Evolutionary conservation across 179 eudicot genomes (phyloP), one percentile per base, ranked within the genome.

Genomic region (Amaranthus tricolor): DNA sequence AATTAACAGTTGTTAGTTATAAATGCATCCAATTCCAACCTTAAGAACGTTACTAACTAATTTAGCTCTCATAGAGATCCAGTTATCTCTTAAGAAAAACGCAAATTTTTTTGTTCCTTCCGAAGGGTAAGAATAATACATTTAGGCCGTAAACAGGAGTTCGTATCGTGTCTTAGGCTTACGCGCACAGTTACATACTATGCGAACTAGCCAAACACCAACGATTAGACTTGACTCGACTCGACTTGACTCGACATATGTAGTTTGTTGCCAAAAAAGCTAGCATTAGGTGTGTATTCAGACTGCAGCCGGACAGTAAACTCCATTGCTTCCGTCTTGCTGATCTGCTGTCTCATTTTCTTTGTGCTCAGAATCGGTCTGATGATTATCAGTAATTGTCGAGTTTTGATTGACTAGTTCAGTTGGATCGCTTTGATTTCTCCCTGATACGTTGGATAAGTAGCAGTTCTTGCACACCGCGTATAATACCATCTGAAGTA

Each of bases 401-500:
- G 14, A 31, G 52, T 56, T 64, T 62, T 31, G 63, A 13, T 51
- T 50, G 5, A 15, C 70, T n/a, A 1, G 12, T 15, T 64, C 50
- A 2, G 71, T 31, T 7, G 76, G 11, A 48, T 40, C 52, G 50
- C 20, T n/a, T 5, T 16, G 5, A 52, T 62, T 70, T 14, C 13
- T 71, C 9, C 10, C 57, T 47, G 62, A 5, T 6, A 72, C 13
- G 2, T 62, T 68, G 50, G 64, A 44, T 61, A 75, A 59, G 56
- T 78, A 79, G 50, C 80, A 77, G 65, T 71, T 58, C 55, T 77
- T 80, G 74, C 75, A 83, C n/a, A 74, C 62, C 31, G 45, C 74
- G 43, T 84, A 84, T n/a, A 84, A 11, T 31, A 66, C 70, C 86
- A 81, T 80, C 67, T 84, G 86, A 17, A 84, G 78, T 44, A 84